Percentiles rank a stretch among this genome's conserved stretches.
phyloP scores from a whole-genome alignment of 1,284 basidiomycete genomes.

The Pseudozyma sp. region DNA sequence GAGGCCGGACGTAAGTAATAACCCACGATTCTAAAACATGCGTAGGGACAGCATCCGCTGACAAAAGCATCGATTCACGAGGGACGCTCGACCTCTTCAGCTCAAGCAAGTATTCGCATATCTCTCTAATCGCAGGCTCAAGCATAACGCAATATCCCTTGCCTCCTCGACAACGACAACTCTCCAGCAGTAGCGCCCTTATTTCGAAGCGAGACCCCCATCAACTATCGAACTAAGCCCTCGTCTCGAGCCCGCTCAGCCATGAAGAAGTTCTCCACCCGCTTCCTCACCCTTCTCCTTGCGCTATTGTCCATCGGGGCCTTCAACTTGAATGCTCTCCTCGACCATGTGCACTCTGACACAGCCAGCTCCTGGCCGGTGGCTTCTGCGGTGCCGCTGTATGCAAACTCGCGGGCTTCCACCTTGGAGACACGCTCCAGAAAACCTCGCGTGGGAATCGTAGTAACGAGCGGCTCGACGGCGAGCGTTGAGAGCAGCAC shows the following conservation, averaged over 20 bases:
- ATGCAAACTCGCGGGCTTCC: background rate
- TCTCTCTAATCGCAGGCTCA: background rate
- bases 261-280: constrained; percentile 47
- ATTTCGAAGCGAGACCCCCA: background rate
- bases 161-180: too few relatives aligned
- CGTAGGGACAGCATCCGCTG: background rate
- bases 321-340: constrained; percentile 28
- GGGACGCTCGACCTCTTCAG: background rate
- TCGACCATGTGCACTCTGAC: constrained; percentile 7
- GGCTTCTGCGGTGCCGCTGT: constrained; percentile 22
- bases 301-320: constrained; percentile 52
- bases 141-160: too few relatives aligned
- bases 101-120: background rate
- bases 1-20: constrained; percentile 39
- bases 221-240: background rate
- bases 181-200: too few relatives aligned
- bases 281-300: constrained; percentile 50
- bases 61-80: background rate
- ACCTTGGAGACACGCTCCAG: constrained; percentile 6
- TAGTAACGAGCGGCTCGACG: constrained; percentile 23
- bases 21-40: background rate
- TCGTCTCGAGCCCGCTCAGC: background rate
- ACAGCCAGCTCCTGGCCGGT: constrained; percentile 14
- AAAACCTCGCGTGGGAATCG: constrained; percentile 51
- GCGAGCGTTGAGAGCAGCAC: background rate